These are phyloP conservation scores for Lomentospora prolificans DNA, from an alignment of 2,329 filamentous ascomycete species.

Conservation along the genomic window DNA sequence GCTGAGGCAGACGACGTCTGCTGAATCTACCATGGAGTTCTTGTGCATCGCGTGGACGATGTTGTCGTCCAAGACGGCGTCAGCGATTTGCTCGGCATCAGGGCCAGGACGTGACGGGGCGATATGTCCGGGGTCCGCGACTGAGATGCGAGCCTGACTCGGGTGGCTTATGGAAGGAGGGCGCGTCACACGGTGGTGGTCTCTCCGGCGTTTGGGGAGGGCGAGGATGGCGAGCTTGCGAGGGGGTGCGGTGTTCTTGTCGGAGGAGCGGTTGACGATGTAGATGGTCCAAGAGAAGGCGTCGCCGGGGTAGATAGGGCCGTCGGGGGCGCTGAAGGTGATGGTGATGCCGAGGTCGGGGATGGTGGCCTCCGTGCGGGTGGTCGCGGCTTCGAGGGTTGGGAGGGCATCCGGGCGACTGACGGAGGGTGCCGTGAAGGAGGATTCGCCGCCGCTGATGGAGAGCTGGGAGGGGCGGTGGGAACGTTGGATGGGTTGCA, in stretches of 20 bases:
- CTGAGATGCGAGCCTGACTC: slow-evolving; percentile 15
- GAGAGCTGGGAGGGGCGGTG: slow-evolving; percentile 57
- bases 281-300: slow-evolving; percentile 65
- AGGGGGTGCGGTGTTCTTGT: slow-evolving; percentile 28
- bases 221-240: slow-evolving; percentile 63
- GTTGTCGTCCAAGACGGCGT: slow-evolving; percentile 63
- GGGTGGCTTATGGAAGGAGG: slow-evolving; percentile 40
- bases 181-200: slow-evolving; percentile 36
- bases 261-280: slow-evolving; percentile 60
- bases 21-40: slow-evolving; percentile 50
- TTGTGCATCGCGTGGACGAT: slow-evolving; percentile 63
- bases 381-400: slow-evolving; percentile 43
- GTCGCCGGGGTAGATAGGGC: slow-evolving; percentile 50
- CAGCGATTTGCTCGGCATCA: slow-evolving; percentile 38
- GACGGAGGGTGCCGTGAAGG: slow-evolving; percentile 47
- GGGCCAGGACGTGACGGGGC: slow-evolving; percentile 19
- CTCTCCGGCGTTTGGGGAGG: slow-evolving; percentile 54
- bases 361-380: slow-evolving; percentile 33
- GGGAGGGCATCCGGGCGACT: slow-evolving; percentile 51
- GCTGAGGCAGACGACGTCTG: slow-evolving; percentile 65
- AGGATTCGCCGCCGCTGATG: slow-evolving; percentile 44
- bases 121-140: slow-evolving; percentile 8
- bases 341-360: slow-evolving; percentile 64
- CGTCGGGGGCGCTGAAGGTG: slow-evolving; percentile 55
- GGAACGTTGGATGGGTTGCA: slow-evolving; percentile 48